Conservation (phyloP, 148 eudicot species). For the Amaranthus palmeri region DNA sequence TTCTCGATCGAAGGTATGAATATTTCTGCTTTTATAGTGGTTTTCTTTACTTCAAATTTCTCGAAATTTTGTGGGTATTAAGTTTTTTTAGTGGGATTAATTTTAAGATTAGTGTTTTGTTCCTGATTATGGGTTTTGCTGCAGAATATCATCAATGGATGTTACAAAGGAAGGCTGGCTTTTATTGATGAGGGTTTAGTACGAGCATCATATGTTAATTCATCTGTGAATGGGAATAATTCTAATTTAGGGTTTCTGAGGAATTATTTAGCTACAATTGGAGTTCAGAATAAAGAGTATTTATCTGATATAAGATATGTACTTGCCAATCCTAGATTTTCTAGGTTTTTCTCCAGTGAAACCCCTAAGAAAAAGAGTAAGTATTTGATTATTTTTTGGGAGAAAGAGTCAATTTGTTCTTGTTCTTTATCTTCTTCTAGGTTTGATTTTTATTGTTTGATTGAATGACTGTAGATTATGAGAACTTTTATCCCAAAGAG, state of each 20-base stretch:
- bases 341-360: constrained; percentile 62
- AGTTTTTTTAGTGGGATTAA: neutral
- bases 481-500: constrained; percentile 71
- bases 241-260: constrained; percentile 57
- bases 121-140: constrained; percentile 13
- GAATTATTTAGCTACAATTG: constrained; percentile 52
- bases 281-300: constrained; percentile 32
- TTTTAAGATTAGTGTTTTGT: neutral
- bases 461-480: constrained; percentile 48
- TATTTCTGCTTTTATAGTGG: neutral
- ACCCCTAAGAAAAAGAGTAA: constrained; percentile 78
- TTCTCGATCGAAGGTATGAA: constrained; percentile 41
- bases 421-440: neutral
- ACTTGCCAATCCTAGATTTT: constrained; percentile 47
- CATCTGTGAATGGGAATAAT: constrained; percentile 26
- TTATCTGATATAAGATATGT: constrained; percentile 42
- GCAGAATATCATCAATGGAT: constrained; percentile 59
- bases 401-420: neutral
- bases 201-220: constrained; percentile 20
- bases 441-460: neutral
- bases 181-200: constrained; percentile 24
- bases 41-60: neutral
- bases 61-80: neutral
- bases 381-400: constrained; percentile 14
- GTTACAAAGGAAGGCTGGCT: constrained; percentile 31